These are phyloP conservation scores for Claviceps fusiformis DNA, from an alignment of 2,329 filamentous ascomycete species.

Conservation along the genomic window DNA sequence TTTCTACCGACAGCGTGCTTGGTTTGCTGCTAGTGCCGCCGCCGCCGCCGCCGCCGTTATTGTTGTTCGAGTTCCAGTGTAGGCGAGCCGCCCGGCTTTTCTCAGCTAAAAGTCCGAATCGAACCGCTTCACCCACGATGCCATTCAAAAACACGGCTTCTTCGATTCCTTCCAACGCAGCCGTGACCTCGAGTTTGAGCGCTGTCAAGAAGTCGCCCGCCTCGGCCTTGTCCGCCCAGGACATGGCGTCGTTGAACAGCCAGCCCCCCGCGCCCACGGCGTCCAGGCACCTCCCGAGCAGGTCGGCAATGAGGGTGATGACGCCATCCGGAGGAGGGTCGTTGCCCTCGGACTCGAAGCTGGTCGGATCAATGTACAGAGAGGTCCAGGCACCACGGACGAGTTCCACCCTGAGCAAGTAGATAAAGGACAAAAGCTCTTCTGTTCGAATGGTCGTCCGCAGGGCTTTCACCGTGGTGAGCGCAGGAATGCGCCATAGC, in stretches of 20 bases:
- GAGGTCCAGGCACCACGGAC: slow-evolving; percentile 65
- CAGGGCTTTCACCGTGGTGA: slow-evolving; percentile 47
- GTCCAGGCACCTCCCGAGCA: slow-evolving; percentile 62
- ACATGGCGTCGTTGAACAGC: slow-evolving; percentile 48
- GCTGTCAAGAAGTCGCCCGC: slow-evolving; percentile 50
- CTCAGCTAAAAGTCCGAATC: slow-evolving; percentile 36
- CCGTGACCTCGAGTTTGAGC: slow-evolving; percentile 55
- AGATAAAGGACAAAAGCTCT: slow-evolving; percentile 58
- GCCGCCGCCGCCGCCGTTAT: slow-evolving; percentile 9
- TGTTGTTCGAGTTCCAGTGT: slow-evolving; percentile 15
- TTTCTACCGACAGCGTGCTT: slow-evolving; percentile 27
- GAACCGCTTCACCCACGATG: slow-evolving; percentile 51
- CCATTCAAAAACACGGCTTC: slow-evolving; percentile 53
- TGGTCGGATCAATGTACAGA: slow-evolving; percentile 49
- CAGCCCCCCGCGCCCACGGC: slow-evolving; percentile 63
- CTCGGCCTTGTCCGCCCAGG: slow-evolving; percentile 36
- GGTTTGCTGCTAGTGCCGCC: slow-evolving; percentile 30
- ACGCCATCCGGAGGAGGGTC: slow-evolving; percentile 48
- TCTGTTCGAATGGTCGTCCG: slow-evolving; percentile 49
- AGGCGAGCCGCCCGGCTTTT: slow-evolving; percentile 17
- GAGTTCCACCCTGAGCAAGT: slow-evolving; percentile 59
- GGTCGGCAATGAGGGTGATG: slow-evolving; percentile 56
- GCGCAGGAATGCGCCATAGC: slow-evolving; percentile 50
- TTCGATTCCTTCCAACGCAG: slow-evolving; percentile 58
- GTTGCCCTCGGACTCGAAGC: slow-evolving; percentile 27